Base-by-base conservation (phyloP, 2,329 filamentous ascomycete species). In the Phaeosphaeriaceae sp. region DNA sequence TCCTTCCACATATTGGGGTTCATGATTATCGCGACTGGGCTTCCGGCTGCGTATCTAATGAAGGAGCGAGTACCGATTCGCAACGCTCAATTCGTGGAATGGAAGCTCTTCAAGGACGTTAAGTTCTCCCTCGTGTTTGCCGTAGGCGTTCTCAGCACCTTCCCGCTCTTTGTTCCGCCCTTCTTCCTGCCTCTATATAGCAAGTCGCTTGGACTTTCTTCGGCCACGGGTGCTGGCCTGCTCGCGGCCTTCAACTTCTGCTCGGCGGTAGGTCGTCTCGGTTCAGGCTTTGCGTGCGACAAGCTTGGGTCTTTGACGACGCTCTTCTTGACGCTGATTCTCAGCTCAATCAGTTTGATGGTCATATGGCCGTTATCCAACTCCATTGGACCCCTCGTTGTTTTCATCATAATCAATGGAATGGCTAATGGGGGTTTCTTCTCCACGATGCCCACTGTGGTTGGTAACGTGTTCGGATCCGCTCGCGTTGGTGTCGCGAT, bases 251-350 rank as follows among this genome's bases (percentile, higher is more conserved):
- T 73, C 57, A 71, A 69, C 52, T 62, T 63, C 2, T 68, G 68
- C 42, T 71, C 66, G 24, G 70, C 70, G 10, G 54, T 71, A 1
- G 71, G 71, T 1, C 54, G 71, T 19, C 71, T 72, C 31, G 27
- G 64, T 3, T 68, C 63, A 17, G 71, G 71, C 2, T 62, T 60
- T 11, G 51, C 70, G n/a, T 70, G 70, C 52, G 73, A 76, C 49
- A 67, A 67, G 41, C 63, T 75, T 36, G 72, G 72, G 2, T 62
- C 68, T 7, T 61, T 69, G n/a, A 74, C 75, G 46, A 74, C 63
- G 19, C 67, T 75, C n/a, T 57, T 73, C 40, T 58, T 72, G 20
- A 62, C 67, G 1, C 70, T 68, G 60, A 15, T 61, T 4, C 48
- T 74, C 19, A 72, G 73, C 22, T 68, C 69, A 0, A 53, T 70